These are phyloP conservation scores for Alternaria dauci DNA, from an alignment of 2,329 filamentous ascomycete genomes.

Conservation along the genomic window DNA sequence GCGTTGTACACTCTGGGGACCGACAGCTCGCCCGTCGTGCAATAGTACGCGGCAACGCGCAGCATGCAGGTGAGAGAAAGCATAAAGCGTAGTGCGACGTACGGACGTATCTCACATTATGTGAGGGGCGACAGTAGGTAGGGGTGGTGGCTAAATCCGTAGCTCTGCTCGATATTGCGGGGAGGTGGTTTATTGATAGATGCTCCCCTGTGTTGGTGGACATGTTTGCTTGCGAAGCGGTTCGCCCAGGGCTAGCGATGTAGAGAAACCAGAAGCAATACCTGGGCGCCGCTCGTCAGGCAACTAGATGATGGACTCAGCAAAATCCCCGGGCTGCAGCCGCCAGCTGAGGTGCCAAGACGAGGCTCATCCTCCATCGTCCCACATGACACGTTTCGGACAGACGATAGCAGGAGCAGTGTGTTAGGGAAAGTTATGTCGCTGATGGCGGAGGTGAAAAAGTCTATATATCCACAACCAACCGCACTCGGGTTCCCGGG, in stretches of 20 bases:
- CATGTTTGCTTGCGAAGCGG: slow-evolving; percentile 8
- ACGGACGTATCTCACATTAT: slow-evolving; percentile 24
- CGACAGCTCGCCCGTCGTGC: background rate
- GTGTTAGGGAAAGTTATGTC: background rate
- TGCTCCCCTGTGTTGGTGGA: slow-evolving; percentile 5
- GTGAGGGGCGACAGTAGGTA: slow-evolving; percentile 14
- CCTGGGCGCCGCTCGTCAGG: slow-evolving; percentile 1
- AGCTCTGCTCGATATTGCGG: slow-evolving; percentile 4
- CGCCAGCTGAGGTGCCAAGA: slow-evolving; percentile 15
- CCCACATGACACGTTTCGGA: background rate
- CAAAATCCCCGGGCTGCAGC: slow-evolving; percentile 7
- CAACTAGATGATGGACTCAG: background rate
- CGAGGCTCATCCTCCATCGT: slow-evolving; percentile 17
- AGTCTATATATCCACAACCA: background rate
- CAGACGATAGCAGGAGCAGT: background rate
- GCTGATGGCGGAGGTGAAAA: background rate
- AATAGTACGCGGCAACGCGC: slow-evolving; percentile 12
- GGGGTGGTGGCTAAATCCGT: slow-evolving; percentile 23
- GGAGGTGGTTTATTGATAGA: slow-evolving; percentile 14
- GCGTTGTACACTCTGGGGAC: slow-evolving; percentile 13
- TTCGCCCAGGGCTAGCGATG: background rate
- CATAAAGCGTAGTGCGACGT: slow-evolving; percentile 36
- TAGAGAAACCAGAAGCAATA: slow-evolving; percentile 4
- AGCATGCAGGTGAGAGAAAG: slow-evolving; percentile 34
- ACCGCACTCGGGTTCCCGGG: slow-evolving; percentile 3